Base-by-base conservation (phyloP, 495 filamentous ascomycete genomes). In the Lasiosphaeria ovina region DNA sequence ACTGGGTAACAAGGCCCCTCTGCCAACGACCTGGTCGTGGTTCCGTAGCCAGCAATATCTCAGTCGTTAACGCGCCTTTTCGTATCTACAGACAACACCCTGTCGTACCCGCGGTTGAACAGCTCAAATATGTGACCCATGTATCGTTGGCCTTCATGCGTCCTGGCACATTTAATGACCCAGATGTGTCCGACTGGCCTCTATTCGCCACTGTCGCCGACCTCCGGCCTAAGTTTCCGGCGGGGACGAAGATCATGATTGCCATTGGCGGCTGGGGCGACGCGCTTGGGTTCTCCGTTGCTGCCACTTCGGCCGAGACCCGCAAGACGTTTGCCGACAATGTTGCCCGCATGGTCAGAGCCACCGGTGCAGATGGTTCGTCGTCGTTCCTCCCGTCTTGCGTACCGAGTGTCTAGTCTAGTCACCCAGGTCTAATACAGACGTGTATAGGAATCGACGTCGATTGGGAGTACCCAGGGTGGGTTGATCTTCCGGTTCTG, bases 391-490 rank as follows among this genome's bases (percentile, higher is more conserved):
- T 42, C 14, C 16, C 33, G 16, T 31, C 35, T 16, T 34, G 35
- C 7, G 24, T 24, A 24, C 24, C 24, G 0, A 24, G 24, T 24
- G 24, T 24, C 24, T 7, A 10, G 6, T 48, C 17, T 12, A 35
- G 7, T 17, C 4, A 24, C 9, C n/a, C 42, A 24, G 4, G 3
- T 40, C 57, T 59, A 52, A 59, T 35, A 50, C n/a, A 36, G 33
- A 3, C 3, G 6, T 7, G 7, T 31, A 16, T 12, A 60, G 58
- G 77, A 14, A 73, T 84, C 70, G 89, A 92, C 60, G 84, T 91
- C 57, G 88, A 92, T 67, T 92, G 89, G 89, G 88, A 92, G 63
- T 92, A 91, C 67, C 88, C 89, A 2, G 88, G 77, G 81, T 82
- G 68, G 62, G 73, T 65, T 7, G 8, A 7, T 33, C 8, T 16